phyloP scores from a whole-genome alignment of 495 filamentous ascomycete species.

The Lasiosphaeria ovina region DNA sequence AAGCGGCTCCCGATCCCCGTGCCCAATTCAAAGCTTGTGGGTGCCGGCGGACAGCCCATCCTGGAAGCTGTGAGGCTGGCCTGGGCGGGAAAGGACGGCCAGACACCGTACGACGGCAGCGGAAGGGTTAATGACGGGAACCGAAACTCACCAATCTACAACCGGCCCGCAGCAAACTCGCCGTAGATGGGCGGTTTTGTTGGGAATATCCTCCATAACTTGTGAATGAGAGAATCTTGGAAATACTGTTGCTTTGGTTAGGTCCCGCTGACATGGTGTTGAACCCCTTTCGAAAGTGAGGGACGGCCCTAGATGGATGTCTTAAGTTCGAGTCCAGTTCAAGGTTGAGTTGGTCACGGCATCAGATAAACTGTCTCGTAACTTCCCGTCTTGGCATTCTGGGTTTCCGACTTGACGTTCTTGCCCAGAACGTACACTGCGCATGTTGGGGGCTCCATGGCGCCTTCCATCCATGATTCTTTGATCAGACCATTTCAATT shows the following conservation, averaged over 20 bases:
- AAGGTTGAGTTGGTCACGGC: neutral
- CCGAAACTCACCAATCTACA: constrained; percentile 30
- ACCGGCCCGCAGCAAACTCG: constrained; percentile 14
- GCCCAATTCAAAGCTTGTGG: constrained; percentile 44
- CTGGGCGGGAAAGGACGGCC: constrained; percentile 29
- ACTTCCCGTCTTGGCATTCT: neutral
- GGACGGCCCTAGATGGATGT: no score
- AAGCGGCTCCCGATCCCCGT: constrained; percentile 35
- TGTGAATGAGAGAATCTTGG: no score
- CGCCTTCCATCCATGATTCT: neutral
- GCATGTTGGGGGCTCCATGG: no score
- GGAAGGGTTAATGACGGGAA: constrained; percentile 44
- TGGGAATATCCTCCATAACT: neutral
- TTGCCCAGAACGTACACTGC: neutral
- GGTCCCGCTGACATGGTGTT: no score
- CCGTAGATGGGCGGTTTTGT: constrained; percentile 7
- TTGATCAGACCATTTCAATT: no score
- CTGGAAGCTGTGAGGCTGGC: constrained; percentile 27
- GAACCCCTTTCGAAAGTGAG: no score
- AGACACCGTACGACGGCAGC: constrained; percentile 50
- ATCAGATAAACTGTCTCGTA: neutral
- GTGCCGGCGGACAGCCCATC: constrained; percentile 42
- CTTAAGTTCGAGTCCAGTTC: no score
- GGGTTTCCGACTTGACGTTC: neutral
- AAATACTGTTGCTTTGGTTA: neutral